Conservation (phyloP, 176 grass and related monocot species). For the Oryza glaberrima region DNA sequence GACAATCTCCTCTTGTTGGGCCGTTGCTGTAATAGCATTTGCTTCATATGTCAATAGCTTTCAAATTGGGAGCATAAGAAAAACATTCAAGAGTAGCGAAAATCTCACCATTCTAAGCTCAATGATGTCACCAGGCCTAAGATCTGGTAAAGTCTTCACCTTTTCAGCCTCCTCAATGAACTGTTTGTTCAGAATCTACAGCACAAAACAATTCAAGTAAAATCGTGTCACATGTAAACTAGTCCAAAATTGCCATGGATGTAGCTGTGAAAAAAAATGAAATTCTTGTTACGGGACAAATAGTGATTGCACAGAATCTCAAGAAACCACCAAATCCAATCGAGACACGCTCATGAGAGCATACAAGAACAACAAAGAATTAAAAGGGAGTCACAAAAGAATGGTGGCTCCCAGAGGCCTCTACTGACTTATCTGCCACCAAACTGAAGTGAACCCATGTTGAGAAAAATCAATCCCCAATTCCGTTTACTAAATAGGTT, state of each 20-base stretch:
- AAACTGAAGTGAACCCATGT: neutral
- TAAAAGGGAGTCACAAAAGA: neutral
- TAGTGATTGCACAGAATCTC: neutral
- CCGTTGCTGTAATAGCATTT: constrained; percentile 62
- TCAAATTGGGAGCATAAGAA: constrained; percentile 18
- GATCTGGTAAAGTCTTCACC: constrained; percentile 82
- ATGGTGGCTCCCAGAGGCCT: no score
- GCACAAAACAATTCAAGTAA: constrained; percentile 9
- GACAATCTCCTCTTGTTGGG: constrained; percentile 93
- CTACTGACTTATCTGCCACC: neutral
- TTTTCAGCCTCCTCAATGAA: constrained; percentile 80
- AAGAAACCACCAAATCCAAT: constrained; percentile 1
- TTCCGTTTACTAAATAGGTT: neutral
- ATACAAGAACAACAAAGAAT: constrained; percentile 5
- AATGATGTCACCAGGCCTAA: constrained; percentile 89
- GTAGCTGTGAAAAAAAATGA: neutral
- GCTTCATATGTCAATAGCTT: constrained; percentile 14
- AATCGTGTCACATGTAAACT: neutral
- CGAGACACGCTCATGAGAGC: neutral
- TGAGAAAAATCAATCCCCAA: neutral
- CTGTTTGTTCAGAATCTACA: constrained; percentile 94
- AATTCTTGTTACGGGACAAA: neutral
- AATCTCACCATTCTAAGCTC: constrained; percentile 87
- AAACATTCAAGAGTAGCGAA: neutral
- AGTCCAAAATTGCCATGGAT: neutral